Evolutionary conservation across 2,329 filamentous ascomycete species (phyloP).

Genomic region (Fusarium oxysporum): DNA sequence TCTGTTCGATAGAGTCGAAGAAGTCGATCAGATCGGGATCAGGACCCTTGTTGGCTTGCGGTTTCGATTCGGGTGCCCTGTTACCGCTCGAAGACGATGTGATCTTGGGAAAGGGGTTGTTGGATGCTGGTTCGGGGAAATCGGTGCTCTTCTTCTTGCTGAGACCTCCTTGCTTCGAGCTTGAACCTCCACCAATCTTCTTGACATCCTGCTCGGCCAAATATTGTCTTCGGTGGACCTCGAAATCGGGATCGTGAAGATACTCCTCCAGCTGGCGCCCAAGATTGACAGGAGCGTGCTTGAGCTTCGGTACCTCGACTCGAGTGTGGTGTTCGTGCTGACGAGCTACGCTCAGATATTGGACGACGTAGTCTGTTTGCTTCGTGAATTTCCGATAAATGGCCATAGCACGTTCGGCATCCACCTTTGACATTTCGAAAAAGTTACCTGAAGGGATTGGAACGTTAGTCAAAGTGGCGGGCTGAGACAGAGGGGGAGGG

Average conservation of each 20-base stretch:
- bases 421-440: constrained; percentile 96
- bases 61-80: constrained; percentile 54
- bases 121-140: constrained; percentile 54
- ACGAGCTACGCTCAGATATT: constrained; percentile 86
- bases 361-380: constrained; percentile 92
- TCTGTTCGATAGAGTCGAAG: constrained; percentile 92
- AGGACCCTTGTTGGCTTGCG: constrained; percentile 69
- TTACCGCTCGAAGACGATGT: constrained; percentile 48
- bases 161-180: constrained; percentile 47
- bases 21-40: constrained; percentile 90
- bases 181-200: constrained; percentile 58
- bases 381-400: constrained; percentile 94
- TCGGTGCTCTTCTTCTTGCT: constrained; percentile 52
- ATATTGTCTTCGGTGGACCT: constrained; percentile 91
- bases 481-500: constrained; percentile 24
- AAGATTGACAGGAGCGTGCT: constrained; percentile 94
- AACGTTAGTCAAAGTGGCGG: constrained; percentile 14
- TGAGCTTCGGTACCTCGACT: constrained; percentile 94
- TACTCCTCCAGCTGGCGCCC: constrained; percentile 94
- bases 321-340: constrained; percentile 93
- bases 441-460: constrained; percentile 77
- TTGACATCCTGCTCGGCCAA: constrained; percentile 85
- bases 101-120: constrained; percentile 56
- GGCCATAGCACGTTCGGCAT: constrained; percentile 89
- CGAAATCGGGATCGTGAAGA: constrained; percentile 93